Percentiles rank a stretch among this genome's conserved stretches.
Evolutionary conservation across 148 eudicot species (phyloP).

Genomic region (Silene latifolia): DNA sequence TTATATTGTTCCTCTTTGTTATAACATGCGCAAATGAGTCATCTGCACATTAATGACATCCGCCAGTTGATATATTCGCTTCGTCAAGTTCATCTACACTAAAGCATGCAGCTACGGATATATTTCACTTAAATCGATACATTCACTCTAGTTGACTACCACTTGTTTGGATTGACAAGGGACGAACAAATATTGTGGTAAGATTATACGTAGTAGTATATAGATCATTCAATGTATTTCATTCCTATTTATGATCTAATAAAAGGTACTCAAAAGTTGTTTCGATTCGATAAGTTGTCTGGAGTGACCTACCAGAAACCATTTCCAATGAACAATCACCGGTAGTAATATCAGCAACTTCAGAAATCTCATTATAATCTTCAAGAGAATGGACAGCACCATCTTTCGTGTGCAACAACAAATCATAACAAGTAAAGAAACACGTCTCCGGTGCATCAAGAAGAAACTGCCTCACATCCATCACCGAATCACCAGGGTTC

Average conservation of each 20-base stretch:
- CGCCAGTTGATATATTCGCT: too few species aligned
- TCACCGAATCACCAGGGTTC: constrained; percentile 93
- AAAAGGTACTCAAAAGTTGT: not conserved
- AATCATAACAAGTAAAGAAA: constrained; percentile 86
- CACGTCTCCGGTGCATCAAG: constrained; percentile 99
- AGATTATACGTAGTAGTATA: too few species aligned
- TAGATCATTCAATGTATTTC: not conserved
- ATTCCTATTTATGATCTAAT: too few species aligned
- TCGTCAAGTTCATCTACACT: too few species aligned
- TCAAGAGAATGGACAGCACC: constrained; percentile 69
- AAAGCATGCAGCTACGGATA: too few species aligned
- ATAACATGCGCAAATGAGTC: too few species aligned
- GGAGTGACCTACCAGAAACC: constrained; percentile 64
- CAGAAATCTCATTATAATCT: constrained; percentile 93
- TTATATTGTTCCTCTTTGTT: too few species aligned
- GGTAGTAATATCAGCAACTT: constrained; percentile 84
- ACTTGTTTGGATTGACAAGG: not conserved
- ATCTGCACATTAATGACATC: too few species aligned
- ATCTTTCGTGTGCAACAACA: constrained; percentile 72
- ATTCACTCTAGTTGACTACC: too few species aligned
- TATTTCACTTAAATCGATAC: too few species aligned
- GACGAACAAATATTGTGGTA: not conserved
- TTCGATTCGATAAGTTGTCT: not conserved
- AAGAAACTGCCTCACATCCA: constrained; percentile 98
- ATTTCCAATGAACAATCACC: constrained; percentile 88